Base-by-base conservation (phyloP, 176 grass and related monocot species). In the Oryza glaberrima region DNA sequence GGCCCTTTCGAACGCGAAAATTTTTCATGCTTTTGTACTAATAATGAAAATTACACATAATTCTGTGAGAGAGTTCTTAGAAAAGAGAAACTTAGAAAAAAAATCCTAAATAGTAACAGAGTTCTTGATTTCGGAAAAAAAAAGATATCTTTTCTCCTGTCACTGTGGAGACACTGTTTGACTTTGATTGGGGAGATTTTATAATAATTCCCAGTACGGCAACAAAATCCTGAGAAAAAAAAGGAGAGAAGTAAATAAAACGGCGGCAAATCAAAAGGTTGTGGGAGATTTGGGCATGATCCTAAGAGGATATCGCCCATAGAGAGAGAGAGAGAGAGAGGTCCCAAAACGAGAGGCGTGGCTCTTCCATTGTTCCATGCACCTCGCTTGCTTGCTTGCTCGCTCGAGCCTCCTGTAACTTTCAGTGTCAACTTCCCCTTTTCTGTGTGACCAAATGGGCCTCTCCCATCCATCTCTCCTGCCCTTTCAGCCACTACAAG, bases 391-490 rank as follows among this genome's bases (percentile, higher is more conserved):
- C 52, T 16, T 15, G 47, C 12, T 49, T 15, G 52, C 58, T 61
- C 8, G 7, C 58, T 22, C 6, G 20, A 69, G 16, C 70, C 68
- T n/a, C 3, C 40, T 30, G 82, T 88, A 43, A 36, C 78, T 88
- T 85, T 91, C 86, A 88, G 78, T 51, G 86, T 91, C 86, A 54
- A 85, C 79, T 85, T 88, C 67, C 80, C 46, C 58, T 80, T 70
- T 76, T 76, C 6, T 63, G 51, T 52, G 80, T 72, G 79, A 77
- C 79, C 73, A 65, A 45, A 69, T 56, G 11, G 47, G 15, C 36
- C 63, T 36, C 54, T 32, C 30, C 30, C 30, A 32, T 32, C 19
- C 54, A 15, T 58, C 54, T 58, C 54, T 20, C 67, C 67, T 76
- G 76, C 25, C 82, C 77, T 76, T 85, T 84, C 77, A 64, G 77